These are phyloP conservation scores for Trichaptum fuscoviolaceum DNA, from an alignment of 768 basidiomycete species.

Conservation along the genomic window DNA sequence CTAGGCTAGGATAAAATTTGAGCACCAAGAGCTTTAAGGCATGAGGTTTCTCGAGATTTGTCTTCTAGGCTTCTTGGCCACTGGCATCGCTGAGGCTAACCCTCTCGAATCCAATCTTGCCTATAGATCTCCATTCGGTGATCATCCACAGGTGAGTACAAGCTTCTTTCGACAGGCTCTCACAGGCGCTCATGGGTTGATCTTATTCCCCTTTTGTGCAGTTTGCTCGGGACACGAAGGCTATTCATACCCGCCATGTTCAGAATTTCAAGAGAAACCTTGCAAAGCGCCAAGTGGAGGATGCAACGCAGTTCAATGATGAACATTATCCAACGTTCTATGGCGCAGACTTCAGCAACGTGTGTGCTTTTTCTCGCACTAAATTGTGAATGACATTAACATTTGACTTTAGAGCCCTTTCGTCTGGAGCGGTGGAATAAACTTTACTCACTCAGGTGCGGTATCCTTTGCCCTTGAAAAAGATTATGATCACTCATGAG, in stretches of 20 bases:
- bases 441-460: slow-evolving; percentile 43
- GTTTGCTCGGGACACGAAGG: slow-evolving; percentile 34
- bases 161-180: slow-evolving; percentile 19
- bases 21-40: background rate
- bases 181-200: background rate
- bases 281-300: slow-evolving; percentile 30
- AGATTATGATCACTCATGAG: background rate
- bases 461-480: background rate
- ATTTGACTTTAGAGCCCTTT: slow-evolving; percentile 31
- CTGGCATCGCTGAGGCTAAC: slow-evolving; percentile 6
- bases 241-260: slow-evolving; percentile 34
- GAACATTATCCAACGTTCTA: slow-evolving; percentile 47
- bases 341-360: slow-evolving; percentile 44
- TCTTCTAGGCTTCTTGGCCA: background rate
- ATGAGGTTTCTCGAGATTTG: background rate
- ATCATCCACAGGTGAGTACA: slow-evolving; percentile 14
- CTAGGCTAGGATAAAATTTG: background rate
- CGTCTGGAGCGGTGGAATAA: slow-evolving; percentile 44
- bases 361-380: slow-evolving; percentile 17
- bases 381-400: background rate
- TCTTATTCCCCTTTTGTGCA: slow-evolving; percentile 13
- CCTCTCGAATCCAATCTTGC: slow-evolving; percentile 35
- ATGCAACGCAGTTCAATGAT: slow-evolving; percentile 36
- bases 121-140: slow-evolving; percentile 36
- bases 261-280: slow-evolving; percentile 13